Evolutionary conservation across 2,329 filamentous ascomycete genomes (phyloP), one percentile per base, ranked within the genome.

Genomic region (Phyllosticta citriasiana): DNA sequence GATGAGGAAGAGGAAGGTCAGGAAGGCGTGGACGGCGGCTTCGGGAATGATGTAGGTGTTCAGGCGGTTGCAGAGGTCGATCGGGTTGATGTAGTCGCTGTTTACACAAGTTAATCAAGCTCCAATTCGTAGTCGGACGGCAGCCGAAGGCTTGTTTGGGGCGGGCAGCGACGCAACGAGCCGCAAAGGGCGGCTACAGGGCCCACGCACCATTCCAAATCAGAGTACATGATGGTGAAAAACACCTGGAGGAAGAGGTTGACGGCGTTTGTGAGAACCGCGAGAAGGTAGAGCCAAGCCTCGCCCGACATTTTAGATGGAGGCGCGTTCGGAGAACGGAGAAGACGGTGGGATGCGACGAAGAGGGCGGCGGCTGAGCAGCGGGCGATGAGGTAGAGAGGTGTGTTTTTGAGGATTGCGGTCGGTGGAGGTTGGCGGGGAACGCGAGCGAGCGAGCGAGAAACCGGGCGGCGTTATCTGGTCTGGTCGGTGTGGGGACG

Each of bases 211-310:
- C 94, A 99, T 88, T 99, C 94, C 72, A 99, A 80, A 83, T 99
- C 94, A 78, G 91, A 96, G 81, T 97, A 99, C 95, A 99, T 99
- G 74, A 99, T 99, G 63, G 94, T 99, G 82, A 99, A 99, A 84
- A 99, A 99, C 71, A 99, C 94, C 81, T 99, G 95, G 62, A 99
- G 84, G 79, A 99, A 99, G 73, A 99, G 85, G 83, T 99, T 99
- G 85, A 99, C 92, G 81, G 94, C 94, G 82, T 99, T 99, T 82
- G 99, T 95, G 76, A 99, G 84, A 78, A 99, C 95, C 79, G 93
- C 88, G 78, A 99, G 84, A 71, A 99, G 87, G 82, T 95, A 99
- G 76, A 99, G 82, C 94, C 94, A 97, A 76, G 92, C 92, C 84
- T 97, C 92, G 78, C 92, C 92, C 72, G 92, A 96, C 92, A 97